Conservation (phyloP, 352 stramenopile species). For the Phytophthora rubi region DNA sequence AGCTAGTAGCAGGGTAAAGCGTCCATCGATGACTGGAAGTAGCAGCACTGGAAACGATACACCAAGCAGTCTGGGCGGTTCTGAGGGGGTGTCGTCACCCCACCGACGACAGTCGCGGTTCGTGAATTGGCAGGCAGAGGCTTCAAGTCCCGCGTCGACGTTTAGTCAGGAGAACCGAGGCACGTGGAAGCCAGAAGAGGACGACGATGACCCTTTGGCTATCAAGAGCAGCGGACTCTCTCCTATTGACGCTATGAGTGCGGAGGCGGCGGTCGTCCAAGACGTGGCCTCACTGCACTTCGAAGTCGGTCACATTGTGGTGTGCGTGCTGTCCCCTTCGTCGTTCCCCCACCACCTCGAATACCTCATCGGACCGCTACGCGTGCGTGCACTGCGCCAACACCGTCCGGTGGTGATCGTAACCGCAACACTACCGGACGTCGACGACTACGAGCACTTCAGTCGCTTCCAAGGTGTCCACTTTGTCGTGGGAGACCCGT, state of each 20-base stretch:
- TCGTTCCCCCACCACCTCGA: conserved; percentile 81
- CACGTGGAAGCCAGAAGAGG: conserved; percentile 20
- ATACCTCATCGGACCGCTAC: conserved; percentile 80
- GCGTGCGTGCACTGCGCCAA: conserved; percentile 66
- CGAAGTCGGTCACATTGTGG: conserved; percentile 57
- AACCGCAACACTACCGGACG: conserved; percentile 53
- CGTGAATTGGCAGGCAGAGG: conserved; percentile 35
- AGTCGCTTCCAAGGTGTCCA: conserved; percentile 68
- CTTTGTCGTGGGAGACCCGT: conserved; percentile 76
- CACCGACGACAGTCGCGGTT: conserved; percentile 30
- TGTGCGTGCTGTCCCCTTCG: conserved; percentile 65
- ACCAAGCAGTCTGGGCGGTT: conserved; percentile 13
- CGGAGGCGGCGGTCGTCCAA: conserved; percentile 55
- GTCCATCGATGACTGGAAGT: conserved; percentile 15
- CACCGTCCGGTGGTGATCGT: conserved; percentile 78
- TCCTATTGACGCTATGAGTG: conserved; percentile 3
- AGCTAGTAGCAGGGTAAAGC: conserved; percentile 18
- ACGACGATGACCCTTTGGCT: conserved; percentile 27
- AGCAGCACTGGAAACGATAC: conserved; percentile 36
- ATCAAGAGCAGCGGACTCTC: conserved; percentile 22
- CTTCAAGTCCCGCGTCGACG: conserved; percentile 10
- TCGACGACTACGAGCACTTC: conserved; percentile 65
- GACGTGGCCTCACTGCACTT: conserved; percentile 55
- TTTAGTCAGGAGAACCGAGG: conserved; percentile 25
- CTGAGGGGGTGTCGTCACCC: conserved; percentile 6